Evolutionary conservation across 129 eudicot genomes (phyloP), one percentile per base, ranked within the genome.

Genomic region (Silybum marianum): DNA sequence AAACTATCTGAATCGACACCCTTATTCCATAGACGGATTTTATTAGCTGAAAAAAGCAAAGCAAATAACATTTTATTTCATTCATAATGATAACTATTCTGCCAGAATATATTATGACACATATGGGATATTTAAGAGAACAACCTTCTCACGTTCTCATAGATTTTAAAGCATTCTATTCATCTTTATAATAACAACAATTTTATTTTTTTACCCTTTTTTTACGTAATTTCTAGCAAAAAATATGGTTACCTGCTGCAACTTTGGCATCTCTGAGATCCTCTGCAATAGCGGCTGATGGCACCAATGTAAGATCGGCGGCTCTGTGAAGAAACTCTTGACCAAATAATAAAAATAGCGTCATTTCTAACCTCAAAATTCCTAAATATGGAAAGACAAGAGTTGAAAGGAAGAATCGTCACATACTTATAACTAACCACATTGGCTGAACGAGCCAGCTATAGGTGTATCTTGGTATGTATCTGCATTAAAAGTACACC

Each of bases 1-100:
- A 96, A 96, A 90, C 99, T 91, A 75, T 96, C 99, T n/a, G 99
- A 96, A 85, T 96, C 99, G 48, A 96, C 99, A 76, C 98, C 99
- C 87, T 96, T 96, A 81, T 96, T 96, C 99, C 99, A 96, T 71
- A 93, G 90, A 25, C 99, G 98, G 73, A 96, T 96, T 69, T 81
- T 79, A 84, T 93, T 91, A 51, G 90, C 99, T 96, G 93, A 62
- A 22, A 83, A 76, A 85, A 25, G 5, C 18, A 25, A 83, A 60
- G 23, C 0, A 38, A 81, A 24, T 36, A 26, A 77, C 3, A 4
- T 42, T 51, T 32, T 77, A 42, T 51, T 69, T 48, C 28, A n/a
- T 69, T 68, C n/a, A 38, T 19, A 18, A 6, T 71, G 19, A 18
- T 19, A 38, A 36, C 23, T 71, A 36, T 71, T 19, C 58, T n/a